Percentiles rank a stretch among this genome's conserved stretches.
Evolutionary conservation across 2,329 filamentous ascomycete genomes (phyloP).

Genomic region (Samsoniella hepiali): DNA sequence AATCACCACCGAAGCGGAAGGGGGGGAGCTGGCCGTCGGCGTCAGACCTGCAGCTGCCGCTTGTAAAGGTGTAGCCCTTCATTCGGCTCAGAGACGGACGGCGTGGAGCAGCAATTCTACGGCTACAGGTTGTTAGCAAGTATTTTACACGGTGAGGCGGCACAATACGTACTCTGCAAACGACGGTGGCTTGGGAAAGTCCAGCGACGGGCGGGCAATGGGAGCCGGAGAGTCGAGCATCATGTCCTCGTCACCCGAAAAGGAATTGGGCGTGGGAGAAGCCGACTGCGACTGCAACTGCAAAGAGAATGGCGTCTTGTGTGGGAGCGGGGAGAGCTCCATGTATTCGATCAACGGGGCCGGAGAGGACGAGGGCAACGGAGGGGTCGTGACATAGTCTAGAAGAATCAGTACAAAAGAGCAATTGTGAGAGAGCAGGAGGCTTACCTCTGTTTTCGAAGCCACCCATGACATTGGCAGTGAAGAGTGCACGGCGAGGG

Average conservation of each 20-base stretch:
- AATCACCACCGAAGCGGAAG: slow-evolving; percentile 66
- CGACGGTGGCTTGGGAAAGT: slow-evolving; percentile 45
- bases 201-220: slow-evolving; percentile 45
- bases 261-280: slow-evolving; percentile 65
- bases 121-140: slow-evolving; percentile 42
- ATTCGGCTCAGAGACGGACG: slow-evolving; percentile 71
- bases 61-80: slow-evolving; percentile 71
- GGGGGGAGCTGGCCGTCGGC: slow-evolving; percentile 65
- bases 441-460: slow-evolving; percentile 36
- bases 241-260: slow-evolving; percentile 46
- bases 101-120: slow-evolving; percentile 64
- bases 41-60: slow-evolving; percentile 57
- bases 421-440: not conserved
- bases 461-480: slow-evolving; percentile 36
- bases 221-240: slow-evolving; percentile 56
- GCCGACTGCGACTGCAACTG: slow-evolving; percentile 64
- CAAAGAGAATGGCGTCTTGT: slow-evolving; percentile 69
- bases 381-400: slow-evolving; percentile 81
- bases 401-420: slow-evolving; percentile 2
- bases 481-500: slow-evolving; percentile 41
- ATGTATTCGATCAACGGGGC: slow-evolving; percentile 70
- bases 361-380: slow-evolving; percentile 78
- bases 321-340: slow-evolving; percentile 90
- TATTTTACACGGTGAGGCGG: slow-evolving; percentile 19
- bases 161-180: slow-evolving; percentile 49